A percentile compares a stretch with the other conserved stretches of the same genome.
These are phyloP conservation scores for Tothia fuscella DNA, from an alignment of 2,329 filamentous ascomycete genomes.

Conservation along the genomic window DNA sequence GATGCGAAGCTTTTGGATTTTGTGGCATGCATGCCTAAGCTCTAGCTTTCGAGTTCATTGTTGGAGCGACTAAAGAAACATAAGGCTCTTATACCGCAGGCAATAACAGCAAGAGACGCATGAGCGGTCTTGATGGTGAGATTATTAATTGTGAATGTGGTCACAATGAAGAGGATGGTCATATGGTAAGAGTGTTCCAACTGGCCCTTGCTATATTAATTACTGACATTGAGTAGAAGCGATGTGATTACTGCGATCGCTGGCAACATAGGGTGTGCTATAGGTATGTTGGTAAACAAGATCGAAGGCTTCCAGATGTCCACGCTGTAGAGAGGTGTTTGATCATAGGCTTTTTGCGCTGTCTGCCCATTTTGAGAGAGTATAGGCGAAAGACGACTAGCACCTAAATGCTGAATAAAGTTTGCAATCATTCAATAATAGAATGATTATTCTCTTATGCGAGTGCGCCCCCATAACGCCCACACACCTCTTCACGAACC, in stretches of 20 bases:
- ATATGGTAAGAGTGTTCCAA: slow-evolving; percentile 26
- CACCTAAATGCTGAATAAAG: no score
- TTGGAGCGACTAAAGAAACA: slow-evolving; percentile 14
- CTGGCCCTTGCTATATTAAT: no score
- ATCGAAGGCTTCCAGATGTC: slow-evolving; percentile 25
- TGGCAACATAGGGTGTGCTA: slow-evolving; percentile 37
- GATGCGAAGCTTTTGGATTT: not conserved
- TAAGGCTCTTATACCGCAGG: slow-evolving; percentile 21
- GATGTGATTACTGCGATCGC: slow-evolving; percentile 32
- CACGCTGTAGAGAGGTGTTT: slow-evolving; percentile 37
- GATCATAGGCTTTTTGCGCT: no score
- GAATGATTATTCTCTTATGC: no score
- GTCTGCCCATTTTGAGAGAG: no score
- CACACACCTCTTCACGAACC: no score
- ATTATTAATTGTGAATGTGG: slow-evolving; percentile 31
- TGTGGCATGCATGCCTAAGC: not conserved
- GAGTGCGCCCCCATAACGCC: no score
- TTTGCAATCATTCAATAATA: no score
- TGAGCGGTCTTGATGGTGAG: not conserved
- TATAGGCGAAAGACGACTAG: no score
- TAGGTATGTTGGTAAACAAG: slow-evolving; percentile 27
- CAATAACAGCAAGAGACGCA: slow-evolving; percentile 5
- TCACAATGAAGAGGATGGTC: slow-evolving; percentile 24
- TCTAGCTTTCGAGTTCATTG: slow-evolving; percentile 13
- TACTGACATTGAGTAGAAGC: slow-evolving; percentile 21